Percentiles rank a stretch among this genome's conserved stretches.
Conservation (phyloP, 2,329 filamentous ascomycete genomes). For the Fusarium brachygibbosum region DNA sequence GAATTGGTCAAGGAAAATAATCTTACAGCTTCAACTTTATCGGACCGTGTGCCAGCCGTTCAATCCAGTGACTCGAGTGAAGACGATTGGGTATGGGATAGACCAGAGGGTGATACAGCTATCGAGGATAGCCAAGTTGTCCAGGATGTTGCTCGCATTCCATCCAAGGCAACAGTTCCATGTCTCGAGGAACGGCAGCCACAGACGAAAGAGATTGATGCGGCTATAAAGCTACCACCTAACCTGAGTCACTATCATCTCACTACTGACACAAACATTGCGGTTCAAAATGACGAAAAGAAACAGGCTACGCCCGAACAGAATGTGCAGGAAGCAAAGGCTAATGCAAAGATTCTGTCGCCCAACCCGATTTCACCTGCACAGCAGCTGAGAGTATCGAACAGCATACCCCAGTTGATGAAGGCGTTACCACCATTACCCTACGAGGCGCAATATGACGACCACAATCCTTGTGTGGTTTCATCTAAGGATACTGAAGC, state of each 20-base stretch:
- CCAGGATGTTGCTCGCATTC: not conserved
- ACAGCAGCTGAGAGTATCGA: constrained; percentile 61
- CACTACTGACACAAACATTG: constrained; percentile 44
- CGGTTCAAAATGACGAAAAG: constrained; percentile 18
- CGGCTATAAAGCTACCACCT: not conserved
- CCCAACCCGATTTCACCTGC: constrained; percentile 65
- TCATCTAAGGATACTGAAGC: constrained; percentile 14
- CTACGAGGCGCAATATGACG: constrained; percentile 37
- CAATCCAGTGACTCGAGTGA: constrained; percentile 49
- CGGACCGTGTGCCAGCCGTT: constrained; percentile 50
- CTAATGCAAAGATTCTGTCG: constrained; percentile 55
- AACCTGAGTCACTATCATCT: constrained; percentile 46
- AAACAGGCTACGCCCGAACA: not conserved
- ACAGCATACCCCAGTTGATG: constrained; percentile 66
- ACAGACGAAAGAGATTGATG: not conserved
- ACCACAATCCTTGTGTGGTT: constrained; percentile 6
- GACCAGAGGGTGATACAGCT: not conserved
- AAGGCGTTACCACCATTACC: constrained; percentile 65
- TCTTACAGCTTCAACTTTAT: constrained; percentile 1
- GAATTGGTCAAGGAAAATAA: not conserved
- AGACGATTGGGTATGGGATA: constrained; percentile 40
- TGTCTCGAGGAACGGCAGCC: not conserved
- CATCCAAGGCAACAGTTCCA: not conserved
- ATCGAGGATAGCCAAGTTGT: not conserved
- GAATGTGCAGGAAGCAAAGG: constrained; percentile 11